Evolutionary conservation across 2,329 filamentous ascomycete species (phyloP), one percentile per base, ranked within the genome.

Genomic region (Colletotrichum graminicola): DNA sequence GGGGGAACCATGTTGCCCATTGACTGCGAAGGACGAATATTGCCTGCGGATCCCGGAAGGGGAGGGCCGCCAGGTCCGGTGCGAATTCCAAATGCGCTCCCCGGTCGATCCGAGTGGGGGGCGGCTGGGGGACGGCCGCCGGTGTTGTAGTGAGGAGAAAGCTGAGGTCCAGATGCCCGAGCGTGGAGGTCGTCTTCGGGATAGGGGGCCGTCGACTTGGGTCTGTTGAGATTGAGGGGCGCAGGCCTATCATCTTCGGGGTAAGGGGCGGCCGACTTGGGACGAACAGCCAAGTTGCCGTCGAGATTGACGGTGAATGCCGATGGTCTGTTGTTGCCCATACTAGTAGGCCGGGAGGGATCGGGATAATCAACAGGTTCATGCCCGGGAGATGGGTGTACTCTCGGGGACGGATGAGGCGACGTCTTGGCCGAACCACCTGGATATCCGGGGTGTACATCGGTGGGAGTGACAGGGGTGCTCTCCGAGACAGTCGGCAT

Each of bases 221-320:
- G 81, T 45, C 86, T 82, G 61, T 75, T 78, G 23, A 84, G 71
- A 67, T 79, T 83, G 55, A 85, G 78, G n/a, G 84, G 85, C 57
- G 86, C 83, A 26, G 89, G 87, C 64, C 85, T 84, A 74, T 93
- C 90, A 74, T 93, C 91, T 61, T 91, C 86, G 0, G 92, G 92
- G 76, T 94, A 94, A 1, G 92, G 92, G 1, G 90, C 90, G 29
- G 87, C 84, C 12, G 90, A 87, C 67, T 84, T 87, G 21, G 88
- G 80, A 43, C 89, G 84, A 36, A 79, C 69, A 8, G 78, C 76
- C 56, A 80, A 75, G 45, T 76, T 77, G 39, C 79, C 75, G 62
- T 87, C 82, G 8, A 88, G 76, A 54, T 86, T 86, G 57, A 89
- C 80, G 6, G 82, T 83, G 74, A 89, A 90, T 6, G 87, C 86